phyloP scores from a whole-genome alignment of 768 basidiomycete genomes.

The Mrakia hoshinonis region DNA sequence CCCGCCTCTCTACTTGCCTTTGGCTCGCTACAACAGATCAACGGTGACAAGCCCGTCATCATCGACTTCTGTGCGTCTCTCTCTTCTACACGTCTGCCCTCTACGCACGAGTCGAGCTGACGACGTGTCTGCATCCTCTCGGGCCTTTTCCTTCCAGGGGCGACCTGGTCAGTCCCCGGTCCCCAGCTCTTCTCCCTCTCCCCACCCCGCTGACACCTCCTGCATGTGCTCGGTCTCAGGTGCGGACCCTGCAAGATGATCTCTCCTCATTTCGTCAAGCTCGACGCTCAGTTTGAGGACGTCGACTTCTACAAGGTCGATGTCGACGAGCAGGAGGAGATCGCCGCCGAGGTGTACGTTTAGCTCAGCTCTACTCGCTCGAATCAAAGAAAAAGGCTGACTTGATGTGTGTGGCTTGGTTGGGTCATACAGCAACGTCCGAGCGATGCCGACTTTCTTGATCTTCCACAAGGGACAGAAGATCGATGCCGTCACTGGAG shows the following conservation, averaged over 20 bases:
- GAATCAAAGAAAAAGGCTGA: too few relatives aligned
- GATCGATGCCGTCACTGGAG: conserved; percentile 40
- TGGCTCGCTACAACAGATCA: not conserved
- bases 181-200: not conserved
- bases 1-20: not conserved
- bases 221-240: conserved; percentile 3
- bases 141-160: conserved; percentile 13
- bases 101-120: not conserved
- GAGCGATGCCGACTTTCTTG: conserved; percentile 44
- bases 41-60: conserved; percentile 24
- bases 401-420: too few relatives aligned
- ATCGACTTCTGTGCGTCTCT: conserved; percentile 24
- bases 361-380: not conserved
- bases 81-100: not conserved
- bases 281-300: conserved; percentile 36
- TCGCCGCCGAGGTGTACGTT: conserved; percentile 25
- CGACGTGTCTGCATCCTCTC: not conserved
- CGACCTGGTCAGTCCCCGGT: conserved; percentile 15
- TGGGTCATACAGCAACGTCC: conserved; percentile 28
- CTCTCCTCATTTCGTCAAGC: conserved; percentile 41
- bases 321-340: conserved; percentile 40
- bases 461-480: conserved; percentile 41
- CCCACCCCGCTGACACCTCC: not conserved
- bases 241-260: conserved; percentile 40
- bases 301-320: conserved; percentile 43